Conservation (phyloP, 2,329 filamentous ascomycete species). For the Aspergillus chevalieri region DNA sequence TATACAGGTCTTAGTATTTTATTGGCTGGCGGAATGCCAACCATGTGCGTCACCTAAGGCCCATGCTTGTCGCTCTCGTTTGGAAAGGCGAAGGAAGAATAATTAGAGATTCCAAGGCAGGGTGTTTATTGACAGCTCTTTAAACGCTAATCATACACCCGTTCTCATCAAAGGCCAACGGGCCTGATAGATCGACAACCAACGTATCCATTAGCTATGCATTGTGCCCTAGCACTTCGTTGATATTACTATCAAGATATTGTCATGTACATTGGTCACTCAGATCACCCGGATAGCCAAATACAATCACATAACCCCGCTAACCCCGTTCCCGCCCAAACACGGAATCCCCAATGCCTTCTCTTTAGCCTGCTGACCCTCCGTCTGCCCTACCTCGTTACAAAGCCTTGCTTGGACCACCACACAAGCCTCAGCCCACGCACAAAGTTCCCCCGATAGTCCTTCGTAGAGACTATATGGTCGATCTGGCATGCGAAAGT, state of each 20-base stretch:
- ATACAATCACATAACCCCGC: conserved; percentile 19
- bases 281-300: background rate
- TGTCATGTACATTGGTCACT: background rate
- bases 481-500: conserved; percentile 36
- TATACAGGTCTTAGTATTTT: too few relatives aligned
- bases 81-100: too few relatives aligned
- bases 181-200: too few relatives aligned
- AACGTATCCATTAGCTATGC: too few relatives aligned
- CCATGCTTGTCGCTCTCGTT: too few relatives aligned
- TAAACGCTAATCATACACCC: too few relatives aligned
- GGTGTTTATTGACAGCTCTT: too few relatives aligned
- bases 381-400: conserved; percentile 23
- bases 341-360: conserved; percentile 16
- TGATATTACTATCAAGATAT: background rate
- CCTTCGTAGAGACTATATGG: conserved; percentile 38
- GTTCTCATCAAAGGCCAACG: too few relatives aligned
- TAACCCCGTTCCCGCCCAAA: conserved; percentile 18
- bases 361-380: conserved; percentile 2
- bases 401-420: conserved; percentile 28
- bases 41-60: too few relatives aligned
- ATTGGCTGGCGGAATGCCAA: too few relatives aligned
- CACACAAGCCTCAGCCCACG: conserved; percentile 37
- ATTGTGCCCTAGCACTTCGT: background rate
- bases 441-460: conserved; percentile 34
- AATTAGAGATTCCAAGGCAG: too few relatives aligned